Conservation (phyloP, 1,139 yeast species). For the Petasospora fabianii region DNA sequence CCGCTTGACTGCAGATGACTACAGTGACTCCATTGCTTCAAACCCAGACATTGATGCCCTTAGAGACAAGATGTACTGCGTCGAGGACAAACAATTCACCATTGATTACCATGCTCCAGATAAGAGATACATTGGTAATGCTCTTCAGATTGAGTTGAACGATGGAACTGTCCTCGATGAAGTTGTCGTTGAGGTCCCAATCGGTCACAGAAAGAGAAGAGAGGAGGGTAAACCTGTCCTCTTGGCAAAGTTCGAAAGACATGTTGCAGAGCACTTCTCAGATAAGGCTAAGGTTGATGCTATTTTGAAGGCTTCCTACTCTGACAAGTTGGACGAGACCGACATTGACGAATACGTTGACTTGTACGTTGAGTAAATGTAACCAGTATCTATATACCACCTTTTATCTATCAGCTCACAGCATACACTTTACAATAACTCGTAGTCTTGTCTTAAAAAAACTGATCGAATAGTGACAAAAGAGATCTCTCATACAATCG, state of each 20-base stretch:
- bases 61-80: slow-evolving; percentile 52
- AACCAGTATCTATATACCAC: neutral
- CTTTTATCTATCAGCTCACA: neutral
- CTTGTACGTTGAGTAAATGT: slow-evolving; percentile 28
- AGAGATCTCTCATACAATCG: too few relatives aligned
- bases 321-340: slow-evolving; percentile 36
- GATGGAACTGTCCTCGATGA: slow-evolving; percentile 53
- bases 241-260: slow-evolving; percentile 46
- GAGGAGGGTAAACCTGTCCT: slow-evolving; percentile 57
- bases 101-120: slow-evolving; percentile 52
- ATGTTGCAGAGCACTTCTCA: slow-evolving; percentile 41
- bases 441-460: too few relatives aligned
- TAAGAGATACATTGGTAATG: slow-evolving; percentile 55
- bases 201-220: slow-evolving; percentile 55
- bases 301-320: slow-evolving; percentile 36
- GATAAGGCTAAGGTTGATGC: slow-evolving; percentile 34
- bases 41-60: slow-evolving; percentile 50
- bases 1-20: slow-evolving; percentile 53
- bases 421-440: too few relatives aligned
- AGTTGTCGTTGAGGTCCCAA: slow-evolving; percentile 51
- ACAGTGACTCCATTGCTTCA: slow-evolving; percentile 46
- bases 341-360: slow-evolving; percentile 50
- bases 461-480: neutral
- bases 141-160: slow-evolving; percentile 44
- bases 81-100: slow-evolving; percentile 45